A percentile compares a stretch with the other conserved stretches of the same genome.
These are phyloP conservation scores for Nephelium lappaceum DNA, from an alignment of 345 rosid genomes.

Conservation along the genomic window DNA sequence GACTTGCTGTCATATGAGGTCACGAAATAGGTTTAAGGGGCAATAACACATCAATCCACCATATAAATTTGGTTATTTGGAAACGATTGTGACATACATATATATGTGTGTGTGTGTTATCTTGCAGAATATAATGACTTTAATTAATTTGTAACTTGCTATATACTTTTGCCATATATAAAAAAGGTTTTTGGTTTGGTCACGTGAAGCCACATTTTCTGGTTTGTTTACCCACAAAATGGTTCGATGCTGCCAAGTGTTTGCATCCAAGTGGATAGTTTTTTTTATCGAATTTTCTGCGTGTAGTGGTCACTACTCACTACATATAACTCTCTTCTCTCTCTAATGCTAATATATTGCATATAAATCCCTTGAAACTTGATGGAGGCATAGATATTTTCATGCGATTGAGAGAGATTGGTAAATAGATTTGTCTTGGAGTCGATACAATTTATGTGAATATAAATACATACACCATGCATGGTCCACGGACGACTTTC, in stretches of 20 bases:
- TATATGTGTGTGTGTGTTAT: background rate
- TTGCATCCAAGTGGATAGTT: constrained; percentile 17
- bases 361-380: no score
- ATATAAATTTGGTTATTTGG: background rate
- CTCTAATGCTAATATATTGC: no score
- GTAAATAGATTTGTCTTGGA: no score
- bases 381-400: no score
- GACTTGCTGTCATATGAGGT: background rate
- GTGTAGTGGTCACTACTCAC: no score
- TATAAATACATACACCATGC: no score
- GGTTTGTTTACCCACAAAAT: constrained; percentile 21
- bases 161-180: no score
- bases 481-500: no score
- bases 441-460: no score
- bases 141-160: background rate
- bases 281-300: no score
- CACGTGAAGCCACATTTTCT: constrained; percentile 17
- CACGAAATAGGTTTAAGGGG: constrained; percentile 3
- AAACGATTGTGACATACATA: background rate
- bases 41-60: constrained; percentile 2
- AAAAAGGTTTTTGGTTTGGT: background rate
- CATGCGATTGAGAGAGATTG: no score
- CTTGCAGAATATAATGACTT: background rate
- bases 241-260: constrained; percentile 7
- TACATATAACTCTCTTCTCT: no score